Evolutionary conservation across 352 stramenopile species (phyloP).

Genomic region (Phytophthora macrochlamydospora): DNA sequence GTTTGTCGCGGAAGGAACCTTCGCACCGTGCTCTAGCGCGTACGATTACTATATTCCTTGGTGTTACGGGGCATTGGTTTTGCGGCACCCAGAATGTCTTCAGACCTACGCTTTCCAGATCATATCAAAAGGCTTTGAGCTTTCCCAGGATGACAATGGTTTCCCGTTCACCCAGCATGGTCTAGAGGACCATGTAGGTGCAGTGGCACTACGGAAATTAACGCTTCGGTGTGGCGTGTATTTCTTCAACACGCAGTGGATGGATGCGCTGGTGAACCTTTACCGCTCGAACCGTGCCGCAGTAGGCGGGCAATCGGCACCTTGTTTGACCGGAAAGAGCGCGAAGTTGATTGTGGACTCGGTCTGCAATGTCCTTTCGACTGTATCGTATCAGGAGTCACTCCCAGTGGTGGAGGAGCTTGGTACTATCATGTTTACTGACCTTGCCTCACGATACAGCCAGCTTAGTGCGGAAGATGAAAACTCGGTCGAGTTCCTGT

Average conservation of each 20-base stretch:
- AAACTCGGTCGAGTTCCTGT: conserved; percentile 55
- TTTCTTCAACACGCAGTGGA: conserved; percentile 72
- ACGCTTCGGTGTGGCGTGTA: conserved; percentile 63
- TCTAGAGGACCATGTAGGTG: conserved; percentile 71
- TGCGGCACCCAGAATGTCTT: conserved; percentile 61
- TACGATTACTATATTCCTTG: conserved; percentile 75
- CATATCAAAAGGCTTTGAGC: conserved; percentile 69
- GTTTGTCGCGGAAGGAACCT: conserved; percentile 69
- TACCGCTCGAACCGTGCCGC: conserved; percentile 53
- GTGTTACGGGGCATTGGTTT: conserved; percentile 78
- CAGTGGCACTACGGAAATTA: conserved; percentile 73
- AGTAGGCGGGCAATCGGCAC: conserved; percentile 19
- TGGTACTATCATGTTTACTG: conserved; percentile 65
- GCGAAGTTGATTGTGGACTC: conserved; percentile 72
- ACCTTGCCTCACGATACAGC: conserved; percentile 53
- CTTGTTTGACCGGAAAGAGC: conserved; percentile 47
- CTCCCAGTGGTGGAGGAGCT: conserved; percentile 68
- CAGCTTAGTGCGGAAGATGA: conserved; percentile 55
- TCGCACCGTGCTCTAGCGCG: conserved; percentile 61
- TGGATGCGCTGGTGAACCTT: conserved; percentile 69
- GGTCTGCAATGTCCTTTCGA: conserved; percentile 64
- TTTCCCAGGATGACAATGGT: conserved; percentile 36
- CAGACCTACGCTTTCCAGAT: conserved; percentile 69
- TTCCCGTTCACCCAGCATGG: conserved; percentile 54
- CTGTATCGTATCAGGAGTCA: conserved; percentile 72